These are phyloP conservation scores for Styphnolobium japonicum DNA, from an alignment of 306 rosid genomes.

Conservation along the genomic window DNA sequence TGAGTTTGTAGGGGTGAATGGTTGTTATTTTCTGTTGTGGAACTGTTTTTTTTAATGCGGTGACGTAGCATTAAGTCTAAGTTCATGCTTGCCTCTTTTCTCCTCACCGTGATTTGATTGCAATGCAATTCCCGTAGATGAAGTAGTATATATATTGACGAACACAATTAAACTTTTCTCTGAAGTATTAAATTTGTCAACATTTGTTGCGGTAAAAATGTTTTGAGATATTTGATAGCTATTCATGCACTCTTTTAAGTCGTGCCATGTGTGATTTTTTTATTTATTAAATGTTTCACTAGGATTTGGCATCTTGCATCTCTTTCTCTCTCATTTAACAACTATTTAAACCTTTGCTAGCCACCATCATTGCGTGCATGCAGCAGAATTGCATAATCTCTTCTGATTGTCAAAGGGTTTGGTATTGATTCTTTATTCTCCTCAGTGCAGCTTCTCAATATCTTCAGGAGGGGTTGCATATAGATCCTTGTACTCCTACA, in stretches of 20 bases:
- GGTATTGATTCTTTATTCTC: slow-evolving; percentile 33
- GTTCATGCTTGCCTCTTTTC: not conserved
- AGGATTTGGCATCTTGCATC: not conserved
- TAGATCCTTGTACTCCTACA: slow-evolving; percentile 88
- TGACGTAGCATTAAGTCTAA: not conserved
- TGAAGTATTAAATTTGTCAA: slow-evolving; percentile 4
- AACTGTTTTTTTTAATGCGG: not conserved
- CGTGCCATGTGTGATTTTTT: not conserved
- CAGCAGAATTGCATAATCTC: not conserved
- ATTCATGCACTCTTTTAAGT: not conserved
- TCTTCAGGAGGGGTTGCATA: slow-evolving; percentile 39
- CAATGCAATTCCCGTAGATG: not conserved
- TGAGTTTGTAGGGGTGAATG: slow-evolving; percentile 1
- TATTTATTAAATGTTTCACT: not conserved
- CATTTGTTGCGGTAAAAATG: not conserved
- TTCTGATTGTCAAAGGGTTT: not conserved
- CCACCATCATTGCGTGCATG: not conserved
- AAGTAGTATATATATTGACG: not conserved
- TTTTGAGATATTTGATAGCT: not conserved
- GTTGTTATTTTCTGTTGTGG: not conserved
- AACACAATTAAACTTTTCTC: not conserved
- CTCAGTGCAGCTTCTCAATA: slow-evolving; percentile 65
- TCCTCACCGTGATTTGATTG: not conserved
- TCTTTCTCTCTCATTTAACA: not conserved
- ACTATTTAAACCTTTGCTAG: not conserved